Base-by-base conservation (phyloP, 345 rosid genomes). In the Geranium rotundifolium region DNA sequence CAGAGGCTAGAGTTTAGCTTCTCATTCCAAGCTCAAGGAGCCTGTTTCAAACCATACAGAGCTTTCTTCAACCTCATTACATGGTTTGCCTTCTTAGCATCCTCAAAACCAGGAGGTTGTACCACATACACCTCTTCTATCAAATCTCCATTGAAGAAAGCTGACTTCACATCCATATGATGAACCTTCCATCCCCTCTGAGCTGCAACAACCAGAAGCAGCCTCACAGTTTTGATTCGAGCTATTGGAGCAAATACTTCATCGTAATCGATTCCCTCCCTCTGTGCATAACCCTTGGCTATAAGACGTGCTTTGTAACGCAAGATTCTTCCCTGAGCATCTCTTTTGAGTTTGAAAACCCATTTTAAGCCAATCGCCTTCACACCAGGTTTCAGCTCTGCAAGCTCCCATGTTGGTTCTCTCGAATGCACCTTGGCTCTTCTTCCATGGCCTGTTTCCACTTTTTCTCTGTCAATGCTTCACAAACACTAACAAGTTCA, bases 331-430 rank as follows among this genome's bases (percentile, higher is more conserved):
- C n/a, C n/a, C n/a, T n/a, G n/a, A n/a, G n/a, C n/a, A n/a, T n/a
- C n/a, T n/a, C n/a, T n/a, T n/a, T n/a, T n/a, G n/a, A n/a, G 0
- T n/a, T 69, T 64, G 27, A 19, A 69, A 4, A 64, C 59, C 56
- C 63, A 58, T 23, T 69, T 63, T 2, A 69, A 6, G 2, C 23
- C 59, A 16, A 69, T 59, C 1, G 56, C 6, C 37, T 64, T 49
- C 2, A 41, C 18, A 12, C 64, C 59, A 3, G 18, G 1, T 29
- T 15, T 52, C 17, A 67, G 59, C 5, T n/a, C 14, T 10, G 10
- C 15, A 0, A 67, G 58, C 27, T 67, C 70, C 60, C 63, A 59
- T 30, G 46, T 67, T 30, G 19, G 54, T 67, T 67, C 31, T 20
- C 30, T n/a, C 60, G 17, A 13, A 60, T 60, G 2, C 10, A 2